Base-by-base conservation (phyloP, 305 asterid species). In the Solanum aculeatissimum region DNA sequence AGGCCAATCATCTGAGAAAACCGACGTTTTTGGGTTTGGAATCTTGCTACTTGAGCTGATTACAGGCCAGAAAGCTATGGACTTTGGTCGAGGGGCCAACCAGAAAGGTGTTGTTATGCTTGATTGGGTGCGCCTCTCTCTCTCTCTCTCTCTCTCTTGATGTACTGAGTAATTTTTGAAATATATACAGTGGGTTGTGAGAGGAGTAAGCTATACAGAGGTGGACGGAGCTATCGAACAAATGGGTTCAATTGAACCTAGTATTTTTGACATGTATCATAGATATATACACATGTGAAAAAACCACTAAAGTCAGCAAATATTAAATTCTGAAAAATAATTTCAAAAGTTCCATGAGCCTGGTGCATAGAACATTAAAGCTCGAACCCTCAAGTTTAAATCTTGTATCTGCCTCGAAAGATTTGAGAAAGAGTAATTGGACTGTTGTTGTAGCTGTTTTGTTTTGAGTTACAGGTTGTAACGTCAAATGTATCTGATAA, bases 1-100 rank as follows among this genome's bases (percentile, higher is more conserved):
- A 0, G 98, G 98, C 21, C 99, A 97, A 85, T 97, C 99, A 0
- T 97, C 99, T 7, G 99, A 97, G 85, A 97, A 97, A 87, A 97
- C 99, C 1, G 99, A 97, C 68, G 98, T 97, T 14, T 97, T 95
- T 71, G 99, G 98, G 35, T 97, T 94, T 35, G 99, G 99, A 15
- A 92, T 95, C 90, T 87, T 97, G 83, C 98, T 97, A 51, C 98
- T 97, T 14, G 99, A 95, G 91, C 92, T 97, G 42, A 91, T 97
- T 10, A 97, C 99, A 0, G 99, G 98, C 58, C 97, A 94, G 85
- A 97, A 97, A 88, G 99, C 98, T 1, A 92, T 97, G 45, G 96
- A 97, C 68, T 94, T 95, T 77, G 98, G 98, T 25, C 90, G 95
- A 12, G 98, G 94, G 35, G 89, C 89, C 83, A 92, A 91, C 92